Evolutionary conservation across 2,329 filamentous ascomycete species (phyloP).

Genomic region (Diaporthe destruens): DNA sequence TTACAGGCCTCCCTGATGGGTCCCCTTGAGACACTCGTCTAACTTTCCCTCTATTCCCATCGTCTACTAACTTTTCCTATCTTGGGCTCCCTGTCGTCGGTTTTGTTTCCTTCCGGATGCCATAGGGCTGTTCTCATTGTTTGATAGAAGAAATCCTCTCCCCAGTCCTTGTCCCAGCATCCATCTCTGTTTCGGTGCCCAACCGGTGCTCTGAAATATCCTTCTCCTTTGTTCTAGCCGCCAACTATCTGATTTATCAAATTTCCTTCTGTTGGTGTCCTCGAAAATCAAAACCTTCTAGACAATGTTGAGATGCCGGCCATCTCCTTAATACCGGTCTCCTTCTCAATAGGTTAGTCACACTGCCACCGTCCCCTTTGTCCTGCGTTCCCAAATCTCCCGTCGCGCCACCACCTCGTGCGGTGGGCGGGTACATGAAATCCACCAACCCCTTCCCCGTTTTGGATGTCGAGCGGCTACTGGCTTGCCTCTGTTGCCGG

Average conservation of each 20-base stretch:
- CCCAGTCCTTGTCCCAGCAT: slow-evolving; percentile 17
- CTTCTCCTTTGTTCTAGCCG: slow-evolving; percentile 41
- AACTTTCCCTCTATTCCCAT: slow-evolving; percentile 21
- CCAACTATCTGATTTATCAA: slow-evolving; percentile 40
- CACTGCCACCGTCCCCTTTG: slow-evolving; percentile 42
- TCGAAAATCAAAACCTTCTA: slow-evolving; percentile 42
- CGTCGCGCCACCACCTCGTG: slow-evolving; percentile 14
- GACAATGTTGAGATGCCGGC: slow-evolving; percentile 52
- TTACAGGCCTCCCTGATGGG: slow-evolving; percentile 24
- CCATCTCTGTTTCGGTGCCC: neutral
- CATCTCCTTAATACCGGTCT: slow-evolving; percentile 47
- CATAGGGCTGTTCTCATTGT: slow-evolving; percentile 33
- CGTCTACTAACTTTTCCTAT: slow-evolving; percentile 31
- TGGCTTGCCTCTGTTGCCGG: slow-evolving; percentile 15
- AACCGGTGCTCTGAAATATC: neutral
- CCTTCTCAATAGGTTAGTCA: slow-evolving; percentile 51
- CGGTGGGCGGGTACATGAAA: slow-evolving; percentile 29
- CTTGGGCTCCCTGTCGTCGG: slow-evolving; percentile 31
- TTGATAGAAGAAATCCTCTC: slow-evolving; percentile 26
- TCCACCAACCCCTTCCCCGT: slow-evolving; percentile 6
- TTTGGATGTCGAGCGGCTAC: slow-evolving; percentile 32
- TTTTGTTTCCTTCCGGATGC: slow-evolving; percentile 23
- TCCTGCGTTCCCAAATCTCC: slow-evolving; percentile 28
- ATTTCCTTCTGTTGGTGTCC: slow-evolving; percentile 48
- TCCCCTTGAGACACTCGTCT: slow-evolving; percentile 36